phyloP scores from a whole-genome alignment of 2,329 filamentous ascomycete species.

The Parastagonospora nodorum region DNA sequence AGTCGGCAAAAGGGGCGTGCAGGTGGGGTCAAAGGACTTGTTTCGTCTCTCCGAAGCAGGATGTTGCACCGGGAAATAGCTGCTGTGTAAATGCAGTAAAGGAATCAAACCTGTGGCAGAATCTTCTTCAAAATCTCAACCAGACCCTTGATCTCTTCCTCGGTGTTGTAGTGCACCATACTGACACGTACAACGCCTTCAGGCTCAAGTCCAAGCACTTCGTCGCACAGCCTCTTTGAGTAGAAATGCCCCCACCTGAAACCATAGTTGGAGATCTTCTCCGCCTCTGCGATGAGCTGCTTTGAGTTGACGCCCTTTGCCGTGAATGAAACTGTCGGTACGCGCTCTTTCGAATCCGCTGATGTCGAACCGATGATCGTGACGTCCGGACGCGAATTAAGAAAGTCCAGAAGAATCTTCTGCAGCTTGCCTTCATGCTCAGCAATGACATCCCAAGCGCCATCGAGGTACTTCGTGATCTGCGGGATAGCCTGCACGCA shows the following conservation, averaged over 20 bases:
- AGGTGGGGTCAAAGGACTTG: neutral
- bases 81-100: neutral
- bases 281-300: constrained; percentile 66
- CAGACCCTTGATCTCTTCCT: constrained; percentile 61
- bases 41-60: neutral
- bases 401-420: constrained; percentile 62
- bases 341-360: constrained; percentile 55
- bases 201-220: constrained; percentile 62
- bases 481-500: constrained; percentile 65
- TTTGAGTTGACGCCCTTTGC: constrained; percentile 62
- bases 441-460: constrained; percentile 51
- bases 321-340: constrained; percentile 71
- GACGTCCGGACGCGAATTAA: constrained; percentile 58
- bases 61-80: neutral
- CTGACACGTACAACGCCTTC: constrained; percentile 73
- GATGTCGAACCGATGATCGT: constrained; percentile 64
- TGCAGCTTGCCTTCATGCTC: constrained; percentile 67
- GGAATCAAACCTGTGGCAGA: constrained; percentile 28
- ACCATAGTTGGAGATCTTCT: constrained; percentile 63
- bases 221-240: constrained; percentile 64
- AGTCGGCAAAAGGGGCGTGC: neutral
- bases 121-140: constrained; percentile 60
- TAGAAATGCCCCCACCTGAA: constrained; percentile 74
- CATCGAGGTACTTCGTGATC: constrained; percentile 65
- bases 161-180: constrained; percentile 75